These are phyloP conservation scores for Trichoderma endophyticum DNA, from an alignment of 2,329 filamentous ascomycete species.

Conservation along the genomic window DNA sequence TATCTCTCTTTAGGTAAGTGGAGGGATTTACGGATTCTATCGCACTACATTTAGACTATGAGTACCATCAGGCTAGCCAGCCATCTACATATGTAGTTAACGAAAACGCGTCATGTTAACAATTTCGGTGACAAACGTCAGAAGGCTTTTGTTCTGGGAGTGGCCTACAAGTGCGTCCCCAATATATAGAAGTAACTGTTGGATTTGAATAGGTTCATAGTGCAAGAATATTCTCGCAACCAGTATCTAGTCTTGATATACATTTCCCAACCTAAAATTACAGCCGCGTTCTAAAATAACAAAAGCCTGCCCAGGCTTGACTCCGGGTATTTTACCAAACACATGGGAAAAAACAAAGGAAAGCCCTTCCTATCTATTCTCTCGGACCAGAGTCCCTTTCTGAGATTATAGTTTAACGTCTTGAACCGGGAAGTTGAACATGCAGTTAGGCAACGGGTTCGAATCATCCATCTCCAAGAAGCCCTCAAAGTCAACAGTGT, in stretches of 20 bases:
- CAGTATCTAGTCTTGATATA: not conserved
- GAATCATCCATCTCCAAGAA: not conserved
- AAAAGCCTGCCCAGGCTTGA: not conserved
- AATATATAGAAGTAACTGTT: not conserved
- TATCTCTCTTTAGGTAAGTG: not conserved
- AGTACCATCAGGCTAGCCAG: not conserved
- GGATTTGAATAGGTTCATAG: not conserved
- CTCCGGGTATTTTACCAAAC: not conserved
- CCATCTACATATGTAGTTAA: not conserved
- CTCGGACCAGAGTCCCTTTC: not conserved
- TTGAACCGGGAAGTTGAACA: not conserved
- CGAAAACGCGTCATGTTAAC: not conserved
- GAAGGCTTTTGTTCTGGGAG: not conserved
- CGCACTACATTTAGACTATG: not conserved
- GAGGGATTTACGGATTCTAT: not conserved
- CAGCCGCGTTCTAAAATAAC: not conserved
- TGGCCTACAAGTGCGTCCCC: not conserved
- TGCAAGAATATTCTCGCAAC: not conserved
- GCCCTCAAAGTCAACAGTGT: not conserved
- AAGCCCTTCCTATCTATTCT: not conserved
- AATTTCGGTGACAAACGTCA: not conserved
- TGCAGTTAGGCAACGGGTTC: not conserved
- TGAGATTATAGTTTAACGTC: not conserved
- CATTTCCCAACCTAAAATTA: not conserved
- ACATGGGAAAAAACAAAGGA: not conserved